Conservation (phyloP, 106 monocot species). For the Dendrobium nobile region DNA sequence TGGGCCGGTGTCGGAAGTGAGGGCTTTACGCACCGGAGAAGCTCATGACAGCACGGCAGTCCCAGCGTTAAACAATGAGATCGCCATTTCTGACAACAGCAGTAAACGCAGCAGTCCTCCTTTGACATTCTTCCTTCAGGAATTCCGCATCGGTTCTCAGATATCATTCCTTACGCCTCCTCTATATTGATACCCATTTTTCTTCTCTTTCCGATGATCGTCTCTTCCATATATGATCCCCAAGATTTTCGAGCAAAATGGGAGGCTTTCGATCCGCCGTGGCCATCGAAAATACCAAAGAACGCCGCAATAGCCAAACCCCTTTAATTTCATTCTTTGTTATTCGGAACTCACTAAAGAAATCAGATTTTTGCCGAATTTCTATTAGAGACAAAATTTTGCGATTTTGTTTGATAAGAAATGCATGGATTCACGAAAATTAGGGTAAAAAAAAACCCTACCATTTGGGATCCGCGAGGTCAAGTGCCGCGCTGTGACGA, state of each 20-base stretch:
- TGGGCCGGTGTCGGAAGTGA: conserved; percentile 76
- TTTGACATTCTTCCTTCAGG: conserved; percentile 27
- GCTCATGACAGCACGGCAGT: conserved; percentile 87
- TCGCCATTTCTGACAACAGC: conserved; percentile 60
- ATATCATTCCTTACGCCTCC: conserved; percentile 62
- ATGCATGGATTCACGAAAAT: background rate
- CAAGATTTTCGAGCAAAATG: conserved; percentile 71
- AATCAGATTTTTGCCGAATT: background rate
- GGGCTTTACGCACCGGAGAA: conserved; percentile 46
- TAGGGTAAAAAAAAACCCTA: conserved; percentile 14
- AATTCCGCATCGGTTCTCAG: conserved; percentile 65
- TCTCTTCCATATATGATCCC: conserved; percentile 31
- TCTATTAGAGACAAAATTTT: too few species aligned
- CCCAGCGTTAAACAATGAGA: conserved; percentile 84
- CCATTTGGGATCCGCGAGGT: conserved; percentile 53
- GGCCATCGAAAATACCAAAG: conserved; percentile 92
- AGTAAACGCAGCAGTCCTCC: conserved; percentile 89
- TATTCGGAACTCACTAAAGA: background rate
- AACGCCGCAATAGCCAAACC: conserved; percentile 35
- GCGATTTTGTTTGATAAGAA: background rate
- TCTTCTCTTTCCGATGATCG: background rate
- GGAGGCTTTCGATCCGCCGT: conserved; percentile 67
- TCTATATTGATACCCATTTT: conserved; percentile 15
- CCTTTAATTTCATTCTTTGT: background rate
- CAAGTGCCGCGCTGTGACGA: conserved; percentile 37